A percentile compares a stretch with the other conserved stretches of the same genome.
phyloP scores from a whole-genome alignment of 192 early-diverging fungal species.

The Rhizoclosmatium sp. region DNA sequence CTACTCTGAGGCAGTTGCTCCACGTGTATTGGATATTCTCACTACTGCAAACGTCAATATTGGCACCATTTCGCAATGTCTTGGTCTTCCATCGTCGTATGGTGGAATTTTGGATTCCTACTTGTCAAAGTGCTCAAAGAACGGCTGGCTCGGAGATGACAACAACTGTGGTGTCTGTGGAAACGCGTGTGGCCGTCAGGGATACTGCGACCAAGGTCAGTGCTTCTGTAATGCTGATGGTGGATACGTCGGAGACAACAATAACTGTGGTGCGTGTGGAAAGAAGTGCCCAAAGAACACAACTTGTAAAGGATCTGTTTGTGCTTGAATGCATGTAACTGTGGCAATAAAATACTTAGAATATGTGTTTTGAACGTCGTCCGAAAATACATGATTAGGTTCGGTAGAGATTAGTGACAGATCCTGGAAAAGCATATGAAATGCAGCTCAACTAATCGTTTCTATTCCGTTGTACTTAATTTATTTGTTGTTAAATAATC shows the following conservation, averaged over 20 bases:
- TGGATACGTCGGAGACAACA: not conserved
- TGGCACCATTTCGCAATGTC: not conserved
- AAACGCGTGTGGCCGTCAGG: not conserved
- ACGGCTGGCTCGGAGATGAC: not conserved
- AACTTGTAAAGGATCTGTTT: not conserved
- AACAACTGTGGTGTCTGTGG: not conserved
- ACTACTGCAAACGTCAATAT: not conserved
- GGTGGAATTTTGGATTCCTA: not conserved
- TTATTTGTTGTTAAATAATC: conserved; percentile 1
- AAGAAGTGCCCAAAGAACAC: not conserved
- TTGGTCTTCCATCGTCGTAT: not conserved
- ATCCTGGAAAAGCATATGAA: not conserved
- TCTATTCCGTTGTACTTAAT: not conserved
- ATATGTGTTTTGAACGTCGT: not conserved
- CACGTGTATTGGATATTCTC: not conserved
- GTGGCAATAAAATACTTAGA: not conserved
- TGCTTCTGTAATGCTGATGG: not conserved
- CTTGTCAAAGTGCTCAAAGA: not conserved
- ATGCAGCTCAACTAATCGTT: not conserved
- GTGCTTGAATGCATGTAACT: not conserved
- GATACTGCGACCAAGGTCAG: not conserved
- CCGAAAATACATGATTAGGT: not conserved
- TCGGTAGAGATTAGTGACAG: not conserved
- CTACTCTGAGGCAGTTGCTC: not conserved
- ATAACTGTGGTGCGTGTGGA: not conserved